phyloP scores from a whole-genome alignment of 768 basidiomycete species.

The Agrocybe praecox region DNA sequence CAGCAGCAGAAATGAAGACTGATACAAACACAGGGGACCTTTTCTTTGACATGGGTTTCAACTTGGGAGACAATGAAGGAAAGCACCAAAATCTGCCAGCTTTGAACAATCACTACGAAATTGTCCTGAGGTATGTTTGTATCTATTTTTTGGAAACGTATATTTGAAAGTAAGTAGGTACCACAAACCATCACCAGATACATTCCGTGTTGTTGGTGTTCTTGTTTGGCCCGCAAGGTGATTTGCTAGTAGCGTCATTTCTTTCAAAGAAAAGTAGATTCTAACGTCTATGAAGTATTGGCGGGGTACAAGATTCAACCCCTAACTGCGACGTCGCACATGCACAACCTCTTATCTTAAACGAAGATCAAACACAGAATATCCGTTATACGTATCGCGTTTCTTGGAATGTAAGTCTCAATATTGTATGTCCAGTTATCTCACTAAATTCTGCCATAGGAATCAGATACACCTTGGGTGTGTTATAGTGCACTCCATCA shows the following conservation, averaged over 20 bases:
- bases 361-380: conserved; percentile 58
- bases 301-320: conserved; percentile 53
- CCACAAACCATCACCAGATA: conserved; percentile 66
- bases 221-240: conserved; percentile 74
- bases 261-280: neutral
- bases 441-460: conserved; percentile 39
- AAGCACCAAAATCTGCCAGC: conserved; percentile 60
- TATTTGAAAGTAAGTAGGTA: conserved; percentile 55
- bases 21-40: conserved; percentile 79
- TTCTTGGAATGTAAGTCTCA: conserved; percentile 68
- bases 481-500: conserved; percentile 1
- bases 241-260: neutral
- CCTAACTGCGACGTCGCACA: conserved; percentile 54
- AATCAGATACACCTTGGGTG: conserved; percentile 87
- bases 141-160: neutral
- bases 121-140: conserved; percentile 64
- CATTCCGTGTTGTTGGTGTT: conserved; percentile 91
- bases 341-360: conserved; percentile 54
- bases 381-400: conserved; percentile 89
- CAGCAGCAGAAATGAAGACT: conserved; percentile 89
- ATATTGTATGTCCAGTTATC: neutral
- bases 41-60: conserved; percentile 95
- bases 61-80: conserved; percentile 78
- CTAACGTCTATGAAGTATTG: conserved; percentile 46
- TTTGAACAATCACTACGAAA: conserved; percentile 93